Evolutionary conservation across 2,329 filamentous ascomycete species (phyloP).

Genomic region (Aureobasidium zeae): DNA sequence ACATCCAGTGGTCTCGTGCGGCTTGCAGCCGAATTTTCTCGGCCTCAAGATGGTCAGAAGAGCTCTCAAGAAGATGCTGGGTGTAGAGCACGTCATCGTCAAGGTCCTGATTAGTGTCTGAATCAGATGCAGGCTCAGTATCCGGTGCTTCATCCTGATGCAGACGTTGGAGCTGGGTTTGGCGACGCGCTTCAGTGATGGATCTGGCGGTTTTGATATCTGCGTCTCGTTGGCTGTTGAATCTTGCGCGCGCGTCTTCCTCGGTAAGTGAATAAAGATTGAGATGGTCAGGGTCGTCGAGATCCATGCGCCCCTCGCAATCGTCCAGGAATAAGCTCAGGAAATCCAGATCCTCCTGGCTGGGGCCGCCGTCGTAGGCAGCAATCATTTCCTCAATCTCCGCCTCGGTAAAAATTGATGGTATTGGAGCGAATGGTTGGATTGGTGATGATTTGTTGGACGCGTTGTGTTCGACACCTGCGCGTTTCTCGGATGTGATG

Average conservation of each 20-base stretch:
- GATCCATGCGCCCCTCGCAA: neutral
- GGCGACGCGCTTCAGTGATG: neutral
- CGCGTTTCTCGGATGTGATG: neutral
- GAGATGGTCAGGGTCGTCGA: neutral
- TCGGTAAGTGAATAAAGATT: neutral
- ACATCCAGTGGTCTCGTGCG: neutral
- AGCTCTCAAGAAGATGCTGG: neutral
- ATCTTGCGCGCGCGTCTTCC: neutral
- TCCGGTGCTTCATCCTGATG: conserved; percentile 4
- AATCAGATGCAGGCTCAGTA: neutral
- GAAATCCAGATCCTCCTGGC: neutral
- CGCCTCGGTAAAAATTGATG: neutral
- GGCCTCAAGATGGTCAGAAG: neutral
- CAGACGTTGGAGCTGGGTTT: neutral
- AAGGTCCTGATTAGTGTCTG: neutral
- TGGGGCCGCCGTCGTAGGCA: neutral
- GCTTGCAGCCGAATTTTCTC: neutral
- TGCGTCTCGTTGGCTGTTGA: conserved; percentile 2
- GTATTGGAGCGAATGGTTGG: neutral
- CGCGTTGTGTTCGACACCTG: neutral
- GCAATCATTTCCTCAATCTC: neutral
- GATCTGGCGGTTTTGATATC: neutral
- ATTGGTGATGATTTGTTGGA: neutral
- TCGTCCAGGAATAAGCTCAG: neutral
- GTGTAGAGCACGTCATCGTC: neutral